Evolutionary conservation across 495 filamentous ascomycete species (phyloP), one percentile per base, ranked within the genome.

Genomic region (Podospora conica): DNA sequence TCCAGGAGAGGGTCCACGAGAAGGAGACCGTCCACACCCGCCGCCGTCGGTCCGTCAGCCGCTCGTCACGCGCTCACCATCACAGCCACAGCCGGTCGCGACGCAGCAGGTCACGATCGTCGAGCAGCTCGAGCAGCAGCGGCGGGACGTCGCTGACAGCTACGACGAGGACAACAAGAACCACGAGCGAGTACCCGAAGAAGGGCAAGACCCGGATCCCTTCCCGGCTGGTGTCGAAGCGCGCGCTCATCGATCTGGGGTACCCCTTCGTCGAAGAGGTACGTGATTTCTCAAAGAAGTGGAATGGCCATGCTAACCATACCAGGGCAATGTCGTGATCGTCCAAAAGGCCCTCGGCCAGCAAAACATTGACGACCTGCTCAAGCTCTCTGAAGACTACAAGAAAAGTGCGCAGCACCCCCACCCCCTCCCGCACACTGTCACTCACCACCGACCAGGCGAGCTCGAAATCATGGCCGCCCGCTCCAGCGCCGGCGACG

Each of bases 221-320:
- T 0, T 83, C 84, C 48, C 84, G 87, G 53, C 81, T 96, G 64
- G 89, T 93, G 53, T 87, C 89, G 71, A 86, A 88, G 74, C 80
- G 85, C 68, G 93, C 91, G 15, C 84, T 97, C 60, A 86, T 92
- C 66, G 90, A 95, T 57, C 79, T 93, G 24, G 90, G 91, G 10
- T 96, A 96, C 79, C 91, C 92, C 2, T 96, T 87, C 72, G 83
- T 90, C 58, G 90, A 95, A 81, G 92, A 96, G 80, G 91, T 94
- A 78, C 55, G 82, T 59, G 48, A 5, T 24, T 9, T 12, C 2
- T 31, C 3, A 9, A 28, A 0, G 20, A n/a, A 8, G 1, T 18
- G 4, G n/a, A 22, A 18, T 65, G 24, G 55, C 55, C 9, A 64
- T 69, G 55, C 77, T 79, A 63, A 80, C 70, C 21, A 56, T 33